These are phyloP conservation scores for Candida andamanensis DNA, from an alignment of 805 yeast species.

Conservation along the genomic window DNA sequence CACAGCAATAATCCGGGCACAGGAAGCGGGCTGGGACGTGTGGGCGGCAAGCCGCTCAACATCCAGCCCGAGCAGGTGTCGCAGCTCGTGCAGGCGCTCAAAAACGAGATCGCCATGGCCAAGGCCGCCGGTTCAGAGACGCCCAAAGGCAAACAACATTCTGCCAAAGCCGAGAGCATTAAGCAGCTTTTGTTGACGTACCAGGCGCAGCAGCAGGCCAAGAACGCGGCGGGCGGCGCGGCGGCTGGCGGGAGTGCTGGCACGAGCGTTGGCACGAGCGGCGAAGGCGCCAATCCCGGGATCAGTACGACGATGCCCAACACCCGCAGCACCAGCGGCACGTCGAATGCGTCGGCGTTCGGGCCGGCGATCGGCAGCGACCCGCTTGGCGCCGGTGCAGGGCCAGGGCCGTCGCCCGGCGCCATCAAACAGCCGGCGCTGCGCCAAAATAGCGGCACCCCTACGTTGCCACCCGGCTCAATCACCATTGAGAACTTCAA, in stretches of 20 bases:
- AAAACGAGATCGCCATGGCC: conserved; percentile 56
- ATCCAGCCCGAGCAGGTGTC: conserved; percentile 51
- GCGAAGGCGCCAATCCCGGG: conserved; percentile 11
- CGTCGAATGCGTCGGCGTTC: neutral
- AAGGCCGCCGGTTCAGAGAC: conserved; percentile 56
- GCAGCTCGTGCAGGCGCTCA: conserved; percentile 55
- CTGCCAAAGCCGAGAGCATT: conserved; percentile 58
- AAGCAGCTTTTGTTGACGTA: conserved; percentile 55
- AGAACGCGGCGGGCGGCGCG: conserved; percentile 5
- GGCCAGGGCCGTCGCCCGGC: neutral
- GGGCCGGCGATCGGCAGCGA: conserved; percentile 1
- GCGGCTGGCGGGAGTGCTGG: conserved; percentile 1
- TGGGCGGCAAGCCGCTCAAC: too few relatives aligned
- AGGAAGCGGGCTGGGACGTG: too few relatives aligned
- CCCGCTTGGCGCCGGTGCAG: neutral
- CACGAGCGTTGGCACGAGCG: neutral
- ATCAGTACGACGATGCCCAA: conserved; percentile 7
- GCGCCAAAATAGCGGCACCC: too few relatives aligned
- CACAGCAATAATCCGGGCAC: too few relatives aligned
- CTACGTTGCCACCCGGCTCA: conserved; percentile 14
- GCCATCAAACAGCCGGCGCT: neutral
- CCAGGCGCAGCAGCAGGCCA: conserved; percentile 40
- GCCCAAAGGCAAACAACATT: conserved; percentile 58
- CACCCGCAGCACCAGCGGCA: conserved; percentile 5
- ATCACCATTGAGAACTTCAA: conserved; percentile 37